These are phyloP conservation scores for Penicillium sp. DNA, from an alignment of 2,329 filamentous ascomycete genomes.

Conservation along the genomic window DNA sequence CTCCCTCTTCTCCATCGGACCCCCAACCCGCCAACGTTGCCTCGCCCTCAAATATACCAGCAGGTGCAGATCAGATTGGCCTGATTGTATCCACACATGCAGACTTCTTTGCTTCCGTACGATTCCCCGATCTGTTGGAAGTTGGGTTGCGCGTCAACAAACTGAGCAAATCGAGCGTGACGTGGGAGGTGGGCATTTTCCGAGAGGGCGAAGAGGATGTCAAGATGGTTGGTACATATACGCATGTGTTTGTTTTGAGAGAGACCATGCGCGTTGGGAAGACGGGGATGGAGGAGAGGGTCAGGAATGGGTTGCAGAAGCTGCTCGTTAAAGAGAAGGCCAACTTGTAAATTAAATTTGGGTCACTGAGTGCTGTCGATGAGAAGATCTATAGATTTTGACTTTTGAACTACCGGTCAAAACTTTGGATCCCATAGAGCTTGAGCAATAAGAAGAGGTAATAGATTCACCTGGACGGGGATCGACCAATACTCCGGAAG, in stretches of 20 bases:
- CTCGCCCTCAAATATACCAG: background rate
- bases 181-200: constrained; percentile 88
- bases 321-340: constrained; percentile 46
- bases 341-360: constrained; percentile 28
- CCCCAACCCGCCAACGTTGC: constrained; percentile 11
- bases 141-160: constrained; percentile 80
- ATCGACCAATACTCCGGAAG: no score
- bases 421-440: no score
- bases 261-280: constrained; percentile 67
- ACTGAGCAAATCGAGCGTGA: constrained; percentile 82
- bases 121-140: constrained; percentile 80
- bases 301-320: constrained; percentile 58
- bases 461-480: no score
- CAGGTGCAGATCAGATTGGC: constrained; percentile 65
- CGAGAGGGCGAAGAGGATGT: constrained; percentile 71
- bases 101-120: constrained; percentile 79
- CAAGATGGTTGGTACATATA: constrained; percentile 81
- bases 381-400: background rate
- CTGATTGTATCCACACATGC: constrained; percentile 84
- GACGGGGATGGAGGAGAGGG: constrained; percentile 51
- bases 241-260: constrained; percentile 86
- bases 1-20: constrained; percentile 10
- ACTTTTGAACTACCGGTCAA: no score
- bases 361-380: background rate
- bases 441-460: no score